These are phyloP conservation scores for Pichiaceae sp. DNA, from an alignment of 1,139 yeast species.

Conservation along the genomic window DNA sequence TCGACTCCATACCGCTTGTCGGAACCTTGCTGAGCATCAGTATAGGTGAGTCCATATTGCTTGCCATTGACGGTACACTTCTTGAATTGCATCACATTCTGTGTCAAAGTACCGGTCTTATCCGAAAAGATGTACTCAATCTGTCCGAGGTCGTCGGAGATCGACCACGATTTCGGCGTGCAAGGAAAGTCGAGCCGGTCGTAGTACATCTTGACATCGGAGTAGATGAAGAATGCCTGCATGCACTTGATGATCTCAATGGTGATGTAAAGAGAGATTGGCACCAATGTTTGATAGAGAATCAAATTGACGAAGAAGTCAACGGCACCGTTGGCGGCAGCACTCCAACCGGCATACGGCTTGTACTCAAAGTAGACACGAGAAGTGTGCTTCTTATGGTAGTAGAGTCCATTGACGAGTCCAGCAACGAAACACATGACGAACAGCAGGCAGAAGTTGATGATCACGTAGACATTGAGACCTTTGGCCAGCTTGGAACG, in stretches of 20 bases:
- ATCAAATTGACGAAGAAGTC: conserved; percentile 45
- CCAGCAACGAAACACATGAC: conserved; percentile 46
- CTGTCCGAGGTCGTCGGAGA: conserved; percentile 59
- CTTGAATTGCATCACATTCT: conserved; percentile 53
- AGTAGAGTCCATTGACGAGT: conserved; percentile 42
- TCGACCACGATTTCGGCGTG: conserved; percentile 54
- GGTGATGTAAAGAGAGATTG: conserved; percentile 51
- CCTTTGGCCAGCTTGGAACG: conserved; percentile 45
- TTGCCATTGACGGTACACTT: conserved; percentile 44
- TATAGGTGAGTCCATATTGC: conserved; percentile 51
- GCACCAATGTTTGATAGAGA: conserved; percentile 50
- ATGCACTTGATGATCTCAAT: conserved; percentile 53
- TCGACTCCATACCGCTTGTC: conserved; percentile 48
- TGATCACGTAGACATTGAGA: conserved; percentile 39
- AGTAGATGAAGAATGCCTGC: conserved; percentile 49
- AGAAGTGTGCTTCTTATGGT: conserved; percentile 28
- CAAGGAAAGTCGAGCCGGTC: conserved; percentile 47
- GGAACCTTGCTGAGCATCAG: conserved; percentile 54
- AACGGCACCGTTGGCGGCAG: conserved; percentile 44
- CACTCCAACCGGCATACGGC: conserved; percentile 38
- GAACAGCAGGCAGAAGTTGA: conserved; percentile 40
- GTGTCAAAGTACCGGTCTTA: conserved; percentile 55
- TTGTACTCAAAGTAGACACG: conserved; percentile 40
- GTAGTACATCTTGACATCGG: conserved; percentile 44
- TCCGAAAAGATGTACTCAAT: conserved; percentile 55